phyloP scores from a whole-genome alignment of 257 asterid species.

The Petunia secreta region DNA sequence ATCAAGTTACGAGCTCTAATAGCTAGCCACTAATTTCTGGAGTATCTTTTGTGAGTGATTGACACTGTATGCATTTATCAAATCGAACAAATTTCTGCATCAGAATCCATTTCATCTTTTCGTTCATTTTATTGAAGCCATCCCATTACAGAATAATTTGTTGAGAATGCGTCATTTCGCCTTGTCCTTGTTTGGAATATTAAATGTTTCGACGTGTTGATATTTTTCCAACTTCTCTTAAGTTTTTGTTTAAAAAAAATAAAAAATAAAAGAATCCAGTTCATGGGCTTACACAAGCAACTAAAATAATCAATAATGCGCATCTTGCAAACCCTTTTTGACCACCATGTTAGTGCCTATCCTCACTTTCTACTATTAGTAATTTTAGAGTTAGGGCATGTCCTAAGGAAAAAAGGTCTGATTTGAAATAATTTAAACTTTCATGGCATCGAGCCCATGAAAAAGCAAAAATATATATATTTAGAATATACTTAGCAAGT shows the following conservation, averaged over 20 bases:
- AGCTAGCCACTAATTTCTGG: no score
- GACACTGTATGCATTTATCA: neutral
- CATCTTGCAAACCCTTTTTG: slow-evolving; percentile 38
- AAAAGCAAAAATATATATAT: slow-evolving; percentile 17
- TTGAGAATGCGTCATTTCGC: slow-evolving; percentile 32
- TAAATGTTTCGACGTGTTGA: slow-evolving; percentile 28
- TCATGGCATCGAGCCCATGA: slow-evolving; percentile 52
- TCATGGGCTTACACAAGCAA: slow-evolving; percentile 40
- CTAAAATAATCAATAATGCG: slow-evolving; percentile 22
- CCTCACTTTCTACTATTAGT: slow-evolving; percentile 55
- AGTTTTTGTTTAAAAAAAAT: neutral
- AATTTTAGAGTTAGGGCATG: slow-evolving; percentile 25
- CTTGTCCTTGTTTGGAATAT: slow-evolving; percentile 29
- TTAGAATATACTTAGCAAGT: slow-evolving; percentile 32
- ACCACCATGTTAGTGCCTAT: slow-evolving; percentile 56
- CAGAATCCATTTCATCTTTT: slow-evolving; percentile 43
- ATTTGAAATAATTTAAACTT: neutral
- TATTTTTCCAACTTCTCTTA: slow-evolving; percentile 2
- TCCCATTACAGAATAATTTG: slow-evolving; percentile 28
- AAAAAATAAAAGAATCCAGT: slow-evolving; percentile 52
- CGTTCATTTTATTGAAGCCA: slow-evolving; percentile 20
- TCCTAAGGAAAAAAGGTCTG: slow-evolving; percentile 14
- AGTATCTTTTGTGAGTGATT: neutral
- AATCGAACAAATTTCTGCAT: slow-evolving; percentile 37
- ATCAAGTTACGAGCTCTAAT: no score